Percentiles rank a stretch among this genome's conserved stretches.
Conservation (phyloP, 768 basidiomycete species). For the Agaricus blazei region DNA sequence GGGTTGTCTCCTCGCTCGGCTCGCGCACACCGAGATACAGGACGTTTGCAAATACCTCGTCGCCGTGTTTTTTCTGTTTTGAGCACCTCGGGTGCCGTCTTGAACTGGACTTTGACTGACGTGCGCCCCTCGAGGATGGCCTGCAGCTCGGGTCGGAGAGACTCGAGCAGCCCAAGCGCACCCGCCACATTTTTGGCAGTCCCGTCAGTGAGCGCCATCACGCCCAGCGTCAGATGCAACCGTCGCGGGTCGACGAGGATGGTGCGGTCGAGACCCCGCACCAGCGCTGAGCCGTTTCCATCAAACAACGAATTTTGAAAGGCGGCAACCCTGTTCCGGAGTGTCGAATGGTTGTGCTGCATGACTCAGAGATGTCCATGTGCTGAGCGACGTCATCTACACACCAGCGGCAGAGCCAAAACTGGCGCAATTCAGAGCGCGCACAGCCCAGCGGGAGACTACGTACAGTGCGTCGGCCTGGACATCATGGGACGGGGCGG, state of each 20-base stretch:
- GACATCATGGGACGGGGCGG: neutral
- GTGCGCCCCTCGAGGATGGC: slow-evolving; percentile 26
- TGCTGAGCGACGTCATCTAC: slow-evolving; percentile 1
- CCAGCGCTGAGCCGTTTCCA: slow-evolving; percentile 20
- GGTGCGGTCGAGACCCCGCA: slow-evolving; percentile 52
- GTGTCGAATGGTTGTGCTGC: slow-evolving; percentile 29
- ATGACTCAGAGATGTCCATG: neutral
- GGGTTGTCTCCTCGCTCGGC: slow-evolving; percentile 20
- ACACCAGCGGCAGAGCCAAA: slow-evolving; percentile 27
- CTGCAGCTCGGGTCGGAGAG: slow-evolving; percentile 37
- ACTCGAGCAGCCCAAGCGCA: slow-evolving; percentile 39
- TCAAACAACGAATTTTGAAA: slow-evolving; percentile 40
- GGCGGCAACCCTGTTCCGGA: slow-evolving; percentile 28
- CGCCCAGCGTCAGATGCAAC: slow-evolving; percentile 73
- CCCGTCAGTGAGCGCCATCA: slow-evolving; percentile 51
- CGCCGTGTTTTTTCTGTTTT: slow-evolving; percentile 21
- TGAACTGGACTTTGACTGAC: slow-evolving; percentile 30
- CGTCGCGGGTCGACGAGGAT: slow-evolving; percentile 54
- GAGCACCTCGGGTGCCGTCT: slow-evolving; percentile 42
- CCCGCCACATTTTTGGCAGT: slow-evolving; percentile 26
- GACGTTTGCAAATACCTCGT: slow-evolving; percentile 40
- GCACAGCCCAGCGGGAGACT: neutral
- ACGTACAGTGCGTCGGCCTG: slow-evolving; percentile 29
- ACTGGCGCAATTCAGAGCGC: slow-evolving; percentile 15
- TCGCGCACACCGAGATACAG: slow-evolving; percentile 48